phyloP scores from a whole-genome alignment of 2,329 filamentous ascomycete genomes.

The Trichophyton simii region DNA sequence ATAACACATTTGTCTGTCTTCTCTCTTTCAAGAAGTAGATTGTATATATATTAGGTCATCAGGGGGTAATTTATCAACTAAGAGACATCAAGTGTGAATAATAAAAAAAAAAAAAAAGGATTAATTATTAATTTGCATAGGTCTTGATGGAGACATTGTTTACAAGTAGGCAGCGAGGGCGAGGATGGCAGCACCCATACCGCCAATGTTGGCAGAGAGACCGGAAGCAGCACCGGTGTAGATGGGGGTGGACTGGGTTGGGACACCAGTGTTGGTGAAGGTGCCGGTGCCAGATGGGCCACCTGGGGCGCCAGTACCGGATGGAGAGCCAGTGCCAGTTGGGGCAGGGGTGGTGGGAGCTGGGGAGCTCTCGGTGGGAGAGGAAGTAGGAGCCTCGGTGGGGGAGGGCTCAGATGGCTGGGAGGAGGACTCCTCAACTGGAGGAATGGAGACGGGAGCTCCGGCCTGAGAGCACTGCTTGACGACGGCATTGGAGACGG shows the following conservation, averaged over 20 bases:
- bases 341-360: background rate
- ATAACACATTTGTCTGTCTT: background rate
- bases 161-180: conserved; percentile 34
- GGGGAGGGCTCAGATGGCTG: background rate
- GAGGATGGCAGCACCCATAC: conserved; percentile 16
- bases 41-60: background rate
- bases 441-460: conserved; percentile 27
- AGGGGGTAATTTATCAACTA: background rate
- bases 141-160: background rate
- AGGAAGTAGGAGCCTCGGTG: conserved; percentile 4
- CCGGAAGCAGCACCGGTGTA: conserved; percentile 13
- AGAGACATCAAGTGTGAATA: background rate
- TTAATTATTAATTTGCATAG: background rate
- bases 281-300: conserved; percentile 9
- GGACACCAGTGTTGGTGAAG: conserved; percentile 5
- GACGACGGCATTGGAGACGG: conserved; percentile 26
- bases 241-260: conserved; percentile 14
- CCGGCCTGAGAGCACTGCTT: conserved; percentile 25
- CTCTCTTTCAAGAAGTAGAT: background rate
- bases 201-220: conserved; percentile 11
- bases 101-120: background rate
- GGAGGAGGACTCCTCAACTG: conserved; percentile 13
- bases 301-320: conserved; percentile 3
- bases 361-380: background rate
- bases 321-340: background rate